Evolutionary conservation across 2,329 filamentous ascomycete species (phyloP), one percentile per base, ranked within the genome.

Genomic region (Cladophialophora exuberans): DNA sequence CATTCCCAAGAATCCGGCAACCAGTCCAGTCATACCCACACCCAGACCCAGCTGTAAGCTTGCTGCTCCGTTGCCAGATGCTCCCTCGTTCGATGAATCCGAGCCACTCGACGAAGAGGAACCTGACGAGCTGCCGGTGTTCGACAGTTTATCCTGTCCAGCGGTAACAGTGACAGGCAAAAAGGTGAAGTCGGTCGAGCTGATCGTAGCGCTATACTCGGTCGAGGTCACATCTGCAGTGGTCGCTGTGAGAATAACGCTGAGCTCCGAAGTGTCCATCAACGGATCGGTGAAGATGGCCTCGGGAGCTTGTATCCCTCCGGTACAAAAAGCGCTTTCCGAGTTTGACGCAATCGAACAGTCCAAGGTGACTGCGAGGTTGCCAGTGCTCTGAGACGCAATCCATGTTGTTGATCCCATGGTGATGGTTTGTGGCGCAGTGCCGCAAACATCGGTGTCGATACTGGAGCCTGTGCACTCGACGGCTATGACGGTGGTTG

Each of bases 81-180:
- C 42, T 6, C n/a, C 4, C 9, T 9, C n/a, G 11, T 7, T n/a
- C 7, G 15, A n/a, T 15, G 11, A 6, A 15, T 15, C 15, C 35
- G 35, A 13, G 11, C 17, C 35, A 15, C 35, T 39, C 35, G 11
- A 13, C 35, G 6, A 9, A 15, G 7, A 9, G 7, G 35, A 13
- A 31, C n/a, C n/a, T n/a, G n/a, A n/a, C n/a, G n/a, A n/a, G n/a
- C 42, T 31, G 15, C 25, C 31, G 13, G 25, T 15, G 25, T 13
- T 15, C 11, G 47, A 18, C 9, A 41, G 20, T 26, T 28, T 30
- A n/a, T 38, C 47, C 25, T 50, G 47, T 30, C 47, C 47, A 25
- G 31, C 47, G 28, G 47, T 50, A 35, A 50, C 28, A 4, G 47
- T 50, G 13, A 50, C 17, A 18, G 47, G 33, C 25, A 39, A 13